Evolutionary conservation across 805 yeast genomes (phyloP).

Genomic region (Lachancea cidri): DNA sequence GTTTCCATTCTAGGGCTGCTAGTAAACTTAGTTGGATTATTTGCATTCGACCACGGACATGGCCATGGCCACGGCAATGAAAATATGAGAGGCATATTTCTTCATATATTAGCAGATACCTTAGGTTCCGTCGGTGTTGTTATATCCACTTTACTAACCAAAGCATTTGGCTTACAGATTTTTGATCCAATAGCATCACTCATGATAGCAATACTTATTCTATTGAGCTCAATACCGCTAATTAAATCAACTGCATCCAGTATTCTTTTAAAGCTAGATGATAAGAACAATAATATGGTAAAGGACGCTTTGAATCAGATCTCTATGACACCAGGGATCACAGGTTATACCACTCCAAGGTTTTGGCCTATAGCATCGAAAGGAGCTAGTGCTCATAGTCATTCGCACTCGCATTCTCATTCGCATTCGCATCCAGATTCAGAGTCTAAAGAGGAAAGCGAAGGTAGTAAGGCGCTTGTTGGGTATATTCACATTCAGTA

Average conservation of each 20-base stretch:
- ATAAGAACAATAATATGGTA: conserved; percentile 54
- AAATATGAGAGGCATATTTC: conserved; percentile 90
- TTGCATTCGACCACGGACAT: conserved; percentile 85
- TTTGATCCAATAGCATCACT: conserved; percentile 93
- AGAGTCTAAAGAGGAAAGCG: conserved; percentile 26
- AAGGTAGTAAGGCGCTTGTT: conserved; percentile 36
- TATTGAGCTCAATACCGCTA: conserved; percentile 78
- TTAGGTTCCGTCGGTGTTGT: conserved; percentile 96
- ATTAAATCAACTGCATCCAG: conserved; percentile 74
- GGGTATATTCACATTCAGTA: conserved; percentile 86
- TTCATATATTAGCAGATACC: conserved; percentile 93
- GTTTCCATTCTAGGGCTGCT: conserved; percentile 81
- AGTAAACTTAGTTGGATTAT: conserved; percentile 88
- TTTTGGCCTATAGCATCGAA: conserved; percentile 67
- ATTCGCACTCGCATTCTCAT: conserved; percentile 20
- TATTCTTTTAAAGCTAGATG: conserved; percentile 56
- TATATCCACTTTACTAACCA: conserved; percentile 76
- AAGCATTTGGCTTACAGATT: conserved; percentile 59
- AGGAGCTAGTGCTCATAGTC: conserved; percentile 15
- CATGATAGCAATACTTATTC: conserved; percentile 74
- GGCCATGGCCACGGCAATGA: conserved; percentile 40
- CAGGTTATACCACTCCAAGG: conserved; percentile 81
- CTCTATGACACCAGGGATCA: conserved; percentile 67
- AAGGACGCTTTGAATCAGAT: conserved; percentile 65
- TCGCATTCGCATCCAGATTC: conserved; percentile 44